Base-by-base conservation (phyloP, 345 rosid species). In the Hypericum perforatum region DNA sequence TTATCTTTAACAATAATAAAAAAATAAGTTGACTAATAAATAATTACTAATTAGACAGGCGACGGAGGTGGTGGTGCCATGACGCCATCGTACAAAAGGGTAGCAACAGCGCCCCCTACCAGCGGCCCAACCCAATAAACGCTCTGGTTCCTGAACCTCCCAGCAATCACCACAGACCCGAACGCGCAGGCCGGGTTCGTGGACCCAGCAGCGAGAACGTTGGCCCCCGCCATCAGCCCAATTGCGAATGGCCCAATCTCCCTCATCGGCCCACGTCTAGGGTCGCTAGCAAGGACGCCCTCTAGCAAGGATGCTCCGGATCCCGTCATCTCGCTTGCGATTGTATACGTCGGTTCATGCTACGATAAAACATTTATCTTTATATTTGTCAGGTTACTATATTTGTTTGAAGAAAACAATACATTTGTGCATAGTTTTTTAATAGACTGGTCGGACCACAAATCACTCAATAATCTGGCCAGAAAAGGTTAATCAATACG, bases 91-190 rank as follows among this genome's bases (percentile, higher is more conserved):
- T 88, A 78, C 16, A 88, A 65, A 60, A 92, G 76, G 0, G 88
- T 86, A 0, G 95, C 98, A 9, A 68, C 59, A 0, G 82, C 65
- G 7, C 82, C 94, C 47, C 95, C 98, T 11, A 82, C 47, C 70
- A 88, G 56, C 5, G 97, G 98, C 9, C 97, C 97, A 7, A 88
- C 72, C 98, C 97, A 88, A 43, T 88, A 91, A 10, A 82, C 95
- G 0, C 91, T 97, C 56, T 85, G 97, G 64, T 88, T 92, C 71
- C 73, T 80, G 63, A 92, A 92, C 49, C 69, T 73, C 3, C 95
- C 91, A 0, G 83, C 78, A 10, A 83, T 63, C 6, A 74, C 72
- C 0, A 95, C 95, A 0, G 91, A 68, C 7, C 94, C 95, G 43
- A 92, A 92, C 3, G 97, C 85, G 42, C 82, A 77, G 0, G 89